phyloP scores from a whole-genome alignment of 495 filamentous ascomycete genomes.

The Neurospora pannonica region DNA sequence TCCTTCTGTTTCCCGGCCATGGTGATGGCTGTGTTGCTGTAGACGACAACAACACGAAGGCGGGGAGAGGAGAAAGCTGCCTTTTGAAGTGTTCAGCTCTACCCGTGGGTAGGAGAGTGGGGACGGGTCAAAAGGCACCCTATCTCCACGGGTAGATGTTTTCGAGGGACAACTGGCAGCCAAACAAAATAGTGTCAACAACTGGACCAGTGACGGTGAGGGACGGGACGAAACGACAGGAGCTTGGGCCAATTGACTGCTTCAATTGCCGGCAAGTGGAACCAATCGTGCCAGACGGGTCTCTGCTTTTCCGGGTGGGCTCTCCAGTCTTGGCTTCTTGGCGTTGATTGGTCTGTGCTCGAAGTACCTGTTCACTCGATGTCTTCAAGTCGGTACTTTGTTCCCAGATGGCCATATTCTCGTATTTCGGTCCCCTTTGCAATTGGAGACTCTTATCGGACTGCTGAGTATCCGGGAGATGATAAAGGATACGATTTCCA shows the following conservation, averaged over 20 bases:
- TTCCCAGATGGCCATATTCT: neutral
- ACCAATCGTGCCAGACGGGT: neutral
- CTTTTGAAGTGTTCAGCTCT: neutral
- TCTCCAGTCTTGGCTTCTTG: neutral
- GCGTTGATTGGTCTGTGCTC: neutral
- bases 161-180: neutral
- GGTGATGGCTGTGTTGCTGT: neutral
- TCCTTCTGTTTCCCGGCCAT: conserved; percentile 20
- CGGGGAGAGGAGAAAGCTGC: neutral
- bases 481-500: neutral
- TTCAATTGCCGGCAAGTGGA: neutral
- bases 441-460: neutral
- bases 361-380: neutral
- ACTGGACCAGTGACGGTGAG: neutral
- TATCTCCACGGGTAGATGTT: no score
- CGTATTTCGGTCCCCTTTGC: neutral
- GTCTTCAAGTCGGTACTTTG: neutral
- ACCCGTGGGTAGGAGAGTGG: no score
- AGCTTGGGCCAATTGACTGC: neutral
- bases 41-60: neutral
- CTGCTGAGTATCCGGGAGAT: neutral
- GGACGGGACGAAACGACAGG: neutral
- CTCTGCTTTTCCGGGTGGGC: conserved; percentile 1
- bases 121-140: no score
- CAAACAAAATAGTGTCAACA: neutral